Conservation (phyloP, 2,329 filamentous ascomycete genomes). For the Fusarium nematophilum region DNA sequence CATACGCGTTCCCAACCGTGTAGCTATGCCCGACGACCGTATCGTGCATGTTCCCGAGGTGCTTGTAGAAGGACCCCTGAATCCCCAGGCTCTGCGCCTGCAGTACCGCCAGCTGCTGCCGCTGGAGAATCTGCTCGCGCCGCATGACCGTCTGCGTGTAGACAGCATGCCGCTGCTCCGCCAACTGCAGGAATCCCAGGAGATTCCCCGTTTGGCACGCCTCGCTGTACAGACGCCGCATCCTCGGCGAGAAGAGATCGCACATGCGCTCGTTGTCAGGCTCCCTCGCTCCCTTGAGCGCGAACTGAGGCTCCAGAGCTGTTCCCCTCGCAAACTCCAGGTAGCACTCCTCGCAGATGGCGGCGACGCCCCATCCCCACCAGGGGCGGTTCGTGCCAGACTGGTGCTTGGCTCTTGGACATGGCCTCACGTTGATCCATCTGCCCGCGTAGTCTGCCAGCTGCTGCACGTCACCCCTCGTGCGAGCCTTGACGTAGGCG, state of each 20-base stretch:
- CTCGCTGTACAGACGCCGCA: conserved; percentile 48
- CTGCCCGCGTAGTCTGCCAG: conserved; percentile 45
- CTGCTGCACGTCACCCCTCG: conserved; percentile 38
- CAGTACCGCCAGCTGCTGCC: conserved; percentile 40
- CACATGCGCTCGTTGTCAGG: conserved; percentile 44
- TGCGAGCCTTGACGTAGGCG: conserved; percentile 43
- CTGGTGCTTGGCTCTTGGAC: conserved; percentile 24
- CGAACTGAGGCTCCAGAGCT: conserved; percentile 45
- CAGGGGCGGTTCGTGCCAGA: conserved; percentile 23
- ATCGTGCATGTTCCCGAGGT: conserved; percentile 33
- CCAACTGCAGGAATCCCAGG: conserved; percentile 41
- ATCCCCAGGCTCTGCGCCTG: conserved; percentile 42
- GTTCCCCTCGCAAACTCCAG: conserved; percentile 46
- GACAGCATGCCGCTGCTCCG: conserved; percentile 43
- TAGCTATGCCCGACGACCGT: conserved; percentile 32
- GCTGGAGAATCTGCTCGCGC: conserved; percentile 41
- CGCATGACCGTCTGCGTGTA: conserved; percentile 48
- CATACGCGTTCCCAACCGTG: conserved; percentile 46
- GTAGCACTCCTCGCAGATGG: conserved; percentile 53
- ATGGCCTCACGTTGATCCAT: conserved; percentile 47
- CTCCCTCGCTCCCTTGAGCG: conserved; percentile 37
- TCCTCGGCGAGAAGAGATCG: conserved; percentile 52
- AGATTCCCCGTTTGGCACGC: conserved; percentile 43
- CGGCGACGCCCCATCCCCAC: conserved; percentile 52
- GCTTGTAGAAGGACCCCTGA: conserved; percentile 43